A percentile compares a stretch with the other conserved stretches of the same genome.
phyloP scores from a whole-genome alignment of 495 filamentous ascomycete genomes.

The Penicillium arizonense region DNA sequence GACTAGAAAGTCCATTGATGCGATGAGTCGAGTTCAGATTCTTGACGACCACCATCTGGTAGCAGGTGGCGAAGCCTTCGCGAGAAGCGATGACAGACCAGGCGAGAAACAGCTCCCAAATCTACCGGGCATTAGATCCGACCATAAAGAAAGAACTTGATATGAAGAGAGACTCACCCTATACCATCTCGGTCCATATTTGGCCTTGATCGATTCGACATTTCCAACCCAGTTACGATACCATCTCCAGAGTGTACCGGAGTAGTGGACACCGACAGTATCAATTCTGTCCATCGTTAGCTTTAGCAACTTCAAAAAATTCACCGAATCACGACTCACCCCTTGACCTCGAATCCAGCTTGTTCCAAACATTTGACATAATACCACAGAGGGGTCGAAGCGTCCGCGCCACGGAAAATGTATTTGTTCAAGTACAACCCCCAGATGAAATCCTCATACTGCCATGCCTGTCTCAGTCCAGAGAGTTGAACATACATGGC shows the following conservation, averaged over 20 bases:
- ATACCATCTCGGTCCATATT: constrained; percentile 53
- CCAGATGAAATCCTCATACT: constrained; percentile 87
- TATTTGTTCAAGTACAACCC: constrained; percentile 93
- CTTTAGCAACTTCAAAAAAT: background rate
- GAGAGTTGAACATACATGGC: constrained; percentile 82
- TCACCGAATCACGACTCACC: constrained; percentile 6
- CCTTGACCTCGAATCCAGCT: constrained; percentile 65
- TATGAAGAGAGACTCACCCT: constrained; percentile 36
- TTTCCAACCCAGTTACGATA: constrained; percentile 57
- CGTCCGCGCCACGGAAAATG: constrained; percentile 85
- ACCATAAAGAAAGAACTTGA: background rate
- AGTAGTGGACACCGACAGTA: constrained; percentile 56
- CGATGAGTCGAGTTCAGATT: constrained; percentile 31
- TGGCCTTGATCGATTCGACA: constrained; percentile 47
- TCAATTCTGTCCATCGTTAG: constrained; percentile 31
- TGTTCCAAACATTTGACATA: constrained; percentile 68
- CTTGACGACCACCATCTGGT: constrained; percentile 32
- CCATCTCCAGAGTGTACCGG: constrained; percentile 56
- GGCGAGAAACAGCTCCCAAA: constrained; percentile 33
- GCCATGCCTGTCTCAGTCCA: constrained; percentile 78
- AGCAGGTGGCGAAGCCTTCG: constrained; percentile 29
- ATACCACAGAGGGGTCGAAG: constrained; percentile 74
- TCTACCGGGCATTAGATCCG: constrained; percentile 13
- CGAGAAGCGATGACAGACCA: constrained; percentile 32
- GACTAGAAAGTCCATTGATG: constrained; percentile 20